Percentiles rank a stretch among this genome's conserved stretches.
phyloP scores from a whole-genome alignment of 2,329 filamentous ascomycete genomes.

The Calonectria leucothoes region DNA sequence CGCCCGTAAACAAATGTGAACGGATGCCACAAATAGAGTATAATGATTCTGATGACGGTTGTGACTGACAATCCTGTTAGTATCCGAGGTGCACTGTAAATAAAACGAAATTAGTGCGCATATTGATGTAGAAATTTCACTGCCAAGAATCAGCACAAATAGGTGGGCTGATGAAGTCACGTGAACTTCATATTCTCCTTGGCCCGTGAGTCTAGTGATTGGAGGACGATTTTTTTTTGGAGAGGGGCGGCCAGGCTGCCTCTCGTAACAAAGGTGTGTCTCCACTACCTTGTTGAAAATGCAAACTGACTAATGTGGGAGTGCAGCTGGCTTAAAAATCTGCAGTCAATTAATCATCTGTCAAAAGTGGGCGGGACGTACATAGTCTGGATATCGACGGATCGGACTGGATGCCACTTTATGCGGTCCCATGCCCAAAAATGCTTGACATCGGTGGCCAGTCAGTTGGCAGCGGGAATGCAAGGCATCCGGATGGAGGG shows the following conservation, averaged over 20 bases:
- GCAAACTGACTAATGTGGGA: slow-evolving; percentile 5
- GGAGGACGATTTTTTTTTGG: neutral
- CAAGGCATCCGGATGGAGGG: slow-evolving; percentile 15
- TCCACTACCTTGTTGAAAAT: neutral
- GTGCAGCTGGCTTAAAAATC: slow-evolving; percentile 3
- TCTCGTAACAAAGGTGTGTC: neutral
- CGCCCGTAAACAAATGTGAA: too few species aligned
- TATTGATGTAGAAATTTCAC: neutral
- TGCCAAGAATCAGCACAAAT: neutral
- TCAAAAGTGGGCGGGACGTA: slow-evolving; percentile 5
- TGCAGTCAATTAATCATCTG: slow-evolving; percentile 22
- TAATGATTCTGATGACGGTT: too few species aligned
- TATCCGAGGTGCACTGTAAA: neutral
- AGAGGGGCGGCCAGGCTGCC: neutral
- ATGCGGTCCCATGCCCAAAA: slow-evolving; percentile 2
- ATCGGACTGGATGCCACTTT: slow-evolving; percentile 15
- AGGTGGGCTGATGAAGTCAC: neutral
- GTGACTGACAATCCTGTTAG: neutral
- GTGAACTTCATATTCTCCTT: neutral
- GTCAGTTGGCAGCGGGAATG: slow-evolving; percentile 20
- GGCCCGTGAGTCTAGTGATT: neutral
- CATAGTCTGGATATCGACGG: slow-evolving; percentile 4
- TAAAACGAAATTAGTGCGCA: neutral
- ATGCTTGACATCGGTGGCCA: slow-evolving; percentile 14
- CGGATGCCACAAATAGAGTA: neutral